Base-by-base conservation (phyloP, 805 yeast species). In the Starmerella vitae region DNA sequence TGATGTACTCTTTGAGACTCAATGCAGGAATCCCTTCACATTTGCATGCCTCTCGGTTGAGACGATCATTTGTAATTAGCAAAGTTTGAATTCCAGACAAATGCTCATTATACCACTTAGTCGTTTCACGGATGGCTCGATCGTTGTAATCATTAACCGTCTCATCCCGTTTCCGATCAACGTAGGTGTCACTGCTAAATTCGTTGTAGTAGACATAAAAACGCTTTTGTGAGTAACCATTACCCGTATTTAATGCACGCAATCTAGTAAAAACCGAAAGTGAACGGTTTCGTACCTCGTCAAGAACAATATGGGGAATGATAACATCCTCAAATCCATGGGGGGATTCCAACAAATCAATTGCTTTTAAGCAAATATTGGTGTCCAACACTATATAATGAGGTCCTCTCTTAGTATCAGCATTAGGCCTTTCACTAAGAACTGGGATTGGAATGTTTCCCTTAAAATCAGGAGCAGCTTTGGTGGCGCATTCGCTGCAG, bases 121-220 rank as follows among this genome's bases (percentile, higher is more conserved):
- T 76, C 17, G 80, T 72, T 41, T 67, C 68, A 57, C 96, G 70
- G 34, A 91, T 85, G 20, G 95, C 84, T 48, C 95, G 65, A 59
- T 88, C 97, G 53, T 88, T 88, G 56, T 88, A 70, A 59, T 88
- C 97, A 54, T 88, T 84, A 46, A 81, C 77, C 9, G 78, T 54
- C 59, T 91, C 96, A 36, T 72, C 71, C 28, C 64, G 64, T 24
- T 61, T 57, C 52, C 96, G 72, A 22, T 65, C 65, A 4, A 76
- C 66, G 56, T 66, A 80, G 0, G 96, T 83, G 8, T 68, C 72
- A 46, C 73, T 71, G 49, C 72, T 72, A 59, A 85, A 91, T 59
- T 88, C 97, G 61, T 91, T 91, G 61, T 91, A 96, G 60, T 82
- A 91, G 2, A 91, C 91, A 27, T 81, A 72, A 53, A 85, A 83